Conservation (phyloP, 257 asterid genomes). For the Nicotiana attenuata region DNA sequence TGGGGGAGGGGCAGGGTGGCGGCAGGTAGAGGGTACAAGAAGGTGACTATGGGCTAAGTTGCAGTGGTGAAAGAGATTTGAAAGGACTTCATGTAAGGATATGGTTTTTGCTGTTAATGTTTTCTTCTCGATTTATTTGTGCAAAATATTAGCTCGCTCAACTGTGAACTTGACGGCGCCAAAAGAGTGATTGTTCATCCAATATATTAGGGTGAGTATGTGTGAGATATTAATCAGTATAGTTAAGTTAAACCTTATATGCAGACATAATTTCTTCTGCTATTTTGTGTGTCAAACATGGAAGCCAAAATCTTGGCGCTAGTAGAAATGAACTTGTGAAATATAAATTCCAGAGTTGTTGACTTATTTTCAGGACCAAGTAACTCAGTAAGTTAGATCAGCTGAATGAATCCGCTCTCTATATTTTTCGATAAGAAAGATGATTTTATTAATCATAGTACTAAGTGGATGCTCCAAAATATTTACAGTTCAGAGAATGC, state of each 20-base stretch:
- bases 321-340: neutral
- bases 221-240: neutral
- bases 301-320: neutral
- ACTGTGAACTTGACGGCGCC: neutral
- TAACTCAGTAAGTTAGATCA: neutral
- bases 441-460: neutral
- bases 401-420: neutral
- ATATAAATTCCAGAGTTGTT: neutral
- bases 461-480: neutral
- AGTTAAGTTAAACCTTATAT: neutral
- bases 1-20: neutral
- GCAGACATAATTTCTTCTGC: too few species aligned
- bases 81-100: neutral
- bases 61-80: neutral
- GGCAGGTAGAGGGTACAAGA: neutral
- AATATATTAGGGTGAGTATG: neutral
- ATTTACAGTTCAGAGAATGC: neutral
- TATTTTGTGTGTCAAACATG: neutral
- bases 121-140: neutral
- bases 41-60: neutral
- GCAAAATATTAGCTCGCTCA: neutral
- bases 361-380: neutral
- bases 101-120: neutral
- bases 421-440: neutral
- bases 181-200: neutral